Conservation (phyloP, 257 asterid species). For the Fraxinus quadrangulata region DNA sequence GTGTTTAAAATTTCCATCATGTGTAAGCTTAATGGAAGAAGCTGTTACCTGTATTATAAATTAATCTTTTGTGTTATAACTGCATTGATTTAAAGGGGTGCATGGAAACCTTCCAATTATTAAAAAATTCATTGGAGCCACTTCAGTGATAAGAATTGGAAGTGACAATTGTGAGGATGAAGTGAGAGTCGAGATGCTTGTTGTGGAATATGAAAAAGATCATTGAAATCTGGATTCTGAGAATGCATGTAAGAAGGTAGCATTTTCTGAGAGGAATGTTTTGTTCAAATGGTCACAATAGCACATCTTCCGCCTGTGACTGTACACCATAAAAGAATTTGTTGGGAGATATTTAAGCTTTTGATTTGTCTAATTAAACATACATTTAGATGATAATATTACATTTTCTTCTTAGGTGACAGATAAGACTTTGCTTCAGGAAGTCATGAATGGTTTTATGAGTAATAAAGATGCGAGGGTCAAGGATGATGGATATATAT, state of each 20-base stretch:
- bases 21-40: background rate
- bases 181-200: background rate
- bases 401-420: conserved; percentile 66
- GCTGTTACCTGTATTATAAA: background rate
- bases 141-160: background rate
- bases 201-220: background rate
- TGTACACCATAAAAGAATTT: background rate
- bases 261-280: background rate
- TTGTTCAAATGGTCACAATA: background rate
- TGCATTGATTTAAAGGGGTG: background rate
- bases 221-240: background rate
- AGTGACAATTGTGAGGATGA: background rate
- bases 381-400: conserved; percentile 29
- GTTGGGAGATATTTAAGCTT: background rate
- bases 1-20: conserved; percentile 13
- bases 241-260: background rate
- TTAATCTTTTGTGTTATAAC: background rate
- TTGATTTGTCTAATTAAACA: background rate
- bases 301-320: background rate
- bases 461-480: conserved; percentile 76
- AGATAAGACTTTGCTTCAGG: conserved; percentile 78
- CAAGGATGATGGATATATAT: conserved; percentile 83
- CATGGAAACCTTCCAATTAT: background rate
- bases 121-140: background rate
- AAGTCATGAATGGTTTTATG: conserved; percentile 80